Evolutionary conservation across 208 protist species (phyloP).

Genomic region (Acanthamoeba lenticulata): DNA sequence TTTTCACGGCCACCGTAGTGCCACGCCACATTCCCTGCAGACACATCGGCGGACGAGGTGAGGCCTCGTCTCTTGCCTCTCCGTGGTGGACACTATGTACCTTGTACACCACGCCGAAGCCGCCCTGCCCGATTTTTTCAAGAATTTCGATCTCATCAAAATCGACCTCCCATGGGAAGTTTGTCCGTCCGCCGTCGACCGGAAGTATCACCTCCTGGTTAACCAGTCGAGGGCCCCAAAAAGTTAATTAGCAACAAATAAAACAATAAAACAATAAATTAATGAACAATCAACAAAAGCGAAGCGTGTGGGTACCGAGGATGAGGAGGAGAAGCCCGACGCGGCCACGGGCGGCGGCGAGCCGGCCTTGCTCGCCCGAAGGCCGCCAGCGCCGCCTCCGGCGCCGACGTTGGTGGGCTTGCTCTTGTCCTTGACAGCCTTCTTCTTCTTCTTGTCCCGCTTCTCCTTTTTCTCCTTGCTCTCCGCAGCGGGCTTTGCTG

Average conservation of each 20-base stretch:
- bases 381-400: too few species aligned
- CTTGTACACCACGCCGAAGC: slow-evolving; percentile 67
- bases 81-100: neutral
- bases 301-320: neutral
- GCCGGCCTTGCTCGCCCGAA: neutral
- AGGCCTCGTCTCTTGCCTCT: too few species aligned
- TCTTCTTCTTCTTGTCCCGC: neutral
- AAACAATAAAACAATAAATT: neutral
- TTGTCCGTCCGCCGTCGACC: neutral
- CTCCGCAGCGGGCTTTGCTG: neutral
- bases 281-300: neutral
- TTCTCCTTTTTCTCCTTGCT: slow-evolving; percentile 38
- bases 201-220: slow-evolving; percentile 48
- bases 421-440: too few species aligned
- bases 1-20: slow-evolving; percentile 63
- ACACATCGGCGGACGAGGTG: too few species aligned
- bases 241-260: neutral
- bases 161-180: slow-evolving; percentile 58
- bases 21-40: slow-evolving; percentile 41
- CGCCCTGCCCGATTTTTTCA: slow-evolving; percentile 62
- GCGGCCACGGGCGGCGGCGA: neutral
- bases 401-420: too few species aligned
- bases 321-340: neutral
- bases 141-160: slow-evolving; percentile 62
- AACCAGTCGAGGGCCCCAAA: too few species aligned